Percentiles rank a stretch among this genome's conserved stretches.
phyloP scores from a whole-genome alignment of 2,329 filamentous ascomycete species.

The Penicillium hesseltinei region DNA sequence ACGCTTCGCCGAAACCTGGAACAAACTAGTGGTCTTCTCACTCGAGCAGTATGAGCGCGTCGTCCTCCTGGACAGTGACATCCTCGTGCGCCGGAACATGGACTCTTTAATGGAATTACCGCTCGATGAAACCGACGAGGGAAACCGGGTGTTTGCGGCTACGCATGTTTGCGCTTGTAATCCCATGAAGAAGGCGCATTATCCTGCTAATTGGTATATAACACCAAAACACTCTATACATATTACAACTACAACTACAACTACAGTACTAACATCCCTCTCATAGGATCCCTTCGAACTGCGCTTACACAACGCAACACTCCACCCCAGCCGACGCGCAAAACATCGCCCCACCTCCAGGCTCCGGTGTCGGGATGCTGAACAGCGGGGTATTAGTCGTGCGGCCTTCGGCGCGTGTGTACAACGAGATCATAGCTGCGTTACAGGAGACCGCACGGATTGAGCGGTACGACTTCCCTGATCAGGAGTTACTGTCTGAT shows the following conservation, averaged over 20 bases:
- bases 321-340: neutral
- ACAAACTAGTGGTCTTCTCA: constrained; percentile 72
- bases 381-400: constrained; percentile 59
- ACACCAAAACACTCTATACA: no score
- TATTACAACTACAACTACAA: no score
- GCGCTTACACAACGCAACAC: constrained; percentile 12
- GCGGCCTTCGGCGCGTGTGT: constrained; percentile 49
- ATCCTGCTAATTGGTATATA: constrained; percentile 64
- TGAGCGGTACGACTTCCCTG: constrained; percentile 54
- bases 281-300: constrained; percentile 9
- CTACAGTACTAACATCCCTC: constrained; percentile 31
- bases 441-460: constrained; percentile 45
- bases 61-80: constrained; percentile 78
- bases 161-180: constrained; percentile 84
- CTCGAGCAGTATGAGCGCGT: constrained; percentile 70
- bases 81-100: constrained; percentile 76
- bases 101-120: constrained; percentile 77
- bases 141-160: constrained; percentile 66
- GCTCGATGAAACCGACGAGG: constrained; percentile 51
- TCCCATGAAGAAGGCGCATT: constrained; percentile 70
- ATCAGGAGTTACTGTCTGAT: constrained; percentile 56
- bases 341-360: constrained; percentile 43
- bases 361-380: constrained; percentile 54
- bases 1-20: constrained; percentile 83
- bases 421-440: constrained; percentile 47